Evolutionary conservation across 2,329 filamentous ascomycete genomes (phyloP).

Genomic region (Alternaria triticina): DNA sequence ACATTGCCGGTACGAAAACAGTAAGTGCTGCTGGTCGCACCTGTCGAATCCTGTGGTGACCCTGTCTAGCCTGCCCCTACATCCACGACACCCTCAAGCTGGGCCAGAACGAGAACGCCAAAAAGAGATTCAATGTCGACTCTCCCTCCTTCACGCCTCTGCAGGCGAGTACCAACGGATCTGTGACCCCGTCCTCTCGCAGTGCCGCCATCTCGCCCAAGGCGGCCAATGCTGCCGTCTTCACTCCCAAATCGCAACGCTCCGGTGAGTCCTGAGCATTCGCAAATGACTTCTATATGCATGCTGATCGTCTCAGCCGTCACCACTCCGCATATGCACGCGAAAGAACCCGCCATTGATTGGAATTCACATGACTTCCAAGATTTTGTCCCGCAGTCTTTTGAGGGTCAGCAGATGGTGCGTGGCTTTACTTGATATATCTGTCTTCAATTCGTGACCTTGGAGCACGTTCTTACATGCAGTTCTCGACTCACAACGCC

Average conservation of each 20-base stretch:
- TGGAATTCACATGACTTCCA: conserved; percentile 57
- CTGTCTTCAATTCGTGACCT: neutral
- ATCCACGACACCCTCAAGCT: conserved; percentile 80
- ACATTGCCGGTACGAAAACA: conserved; percentile 90
- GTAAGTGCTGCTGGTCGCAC: conserved; percentile 46
- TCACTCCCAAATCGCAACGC: conserved; percentile 70
- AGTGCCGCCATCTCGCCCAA: conserved; percentile 85
- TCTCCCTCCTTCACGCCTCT: conserved; percentile 92
- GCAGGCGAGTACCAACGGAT: conserved; percentile 55
- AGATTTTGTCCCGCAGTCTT: conserved; percentile 63
- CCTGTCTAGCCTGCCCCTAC: conserved; percentile 69
- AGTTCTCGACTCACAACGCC: conserved; percentile 7
- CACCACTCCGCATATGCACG: conserved; percentile 53
- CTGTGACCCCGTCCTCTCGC: conserved; percentile 60
- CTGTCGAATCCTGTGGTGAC: conserved; percentile 25
- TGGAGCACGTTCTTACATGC: neutral
- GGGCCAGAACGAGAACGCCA: conserved; percentile 60
- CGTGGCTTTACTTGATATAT: conserved; percentile 29
- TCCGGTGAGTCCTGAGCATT: conserved; percentile 44
- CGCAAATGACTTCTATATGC: neutral
- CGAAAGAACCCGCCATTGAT: conserved; percentile 55
- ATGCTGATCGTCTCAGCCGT: conserved; percentile 41
- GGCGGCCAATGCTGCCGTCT: conserved; percentile 85
- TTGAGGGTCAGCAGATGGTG: conserved; percentile 58
- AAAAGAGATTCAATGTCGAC: conserved; percentile 90